Conservation (phyloP, 2,329 filamentous ascomycete species). For the Penicillium paneum region DNA sequence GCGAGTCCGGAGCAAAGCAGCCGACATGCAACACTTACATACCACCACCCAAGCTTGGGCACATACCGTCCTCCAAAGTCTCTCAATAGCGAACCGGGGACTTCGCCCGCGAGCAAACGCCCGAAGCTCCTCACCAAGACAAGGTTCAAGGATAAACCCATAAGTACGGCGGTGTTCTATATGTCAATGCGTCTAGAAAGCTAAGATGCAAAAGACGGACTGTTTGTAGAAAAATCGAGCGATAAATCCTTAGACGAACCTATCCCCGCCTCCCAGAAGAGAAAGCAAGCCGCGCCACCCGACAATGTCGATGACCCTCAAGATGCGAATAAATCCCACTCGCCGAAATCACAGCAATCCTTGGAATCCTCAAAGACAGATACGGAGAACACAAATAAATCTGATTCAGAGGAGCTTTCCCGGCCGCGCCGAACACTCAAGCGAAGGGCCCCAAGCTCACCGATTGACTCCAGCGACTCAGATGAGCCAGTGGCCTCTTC, state of each 20-base stretch:
- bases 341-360: background rate
- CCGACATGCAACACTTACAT: conserved; percentile 35
- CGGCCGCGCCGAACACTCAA: conserved; percentile 29
- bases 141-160: background rate
- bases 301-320: background rate
- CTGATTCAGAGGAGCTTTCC: conserved; percentile 15
- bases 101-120: background rate
- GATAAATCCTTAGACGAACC: conserved; percentile 15
- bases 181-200: background rate
- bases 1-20: conserved; percentile 23
- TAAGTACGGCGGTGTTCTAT: background rate
- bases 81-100: conserved; percentile 1
- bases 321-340: background rate
- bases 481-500: conserved; percentile 26
- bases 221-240: background rate
- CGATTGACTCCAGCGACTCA: conserved; percentile 27
- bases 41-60: conserved; percentile 28
- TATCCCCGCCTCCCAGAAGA: conserved; percentile 6
- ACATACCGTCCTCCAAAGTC: conserved; percentile 8
- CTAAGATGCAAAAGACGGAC: conserved; percentile 5
- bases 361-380: background rate
- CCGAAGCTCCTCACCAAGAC: background rate
- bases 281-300: conserved; percentile 4
- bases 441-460: conserved; percentile 24
- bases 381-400: background rate